These are phyloP conservation scores for Nothophytophthora sp. DNA, from an alignment of 352 stramenopile genomes.

Conservation along the genomic window DNA sequence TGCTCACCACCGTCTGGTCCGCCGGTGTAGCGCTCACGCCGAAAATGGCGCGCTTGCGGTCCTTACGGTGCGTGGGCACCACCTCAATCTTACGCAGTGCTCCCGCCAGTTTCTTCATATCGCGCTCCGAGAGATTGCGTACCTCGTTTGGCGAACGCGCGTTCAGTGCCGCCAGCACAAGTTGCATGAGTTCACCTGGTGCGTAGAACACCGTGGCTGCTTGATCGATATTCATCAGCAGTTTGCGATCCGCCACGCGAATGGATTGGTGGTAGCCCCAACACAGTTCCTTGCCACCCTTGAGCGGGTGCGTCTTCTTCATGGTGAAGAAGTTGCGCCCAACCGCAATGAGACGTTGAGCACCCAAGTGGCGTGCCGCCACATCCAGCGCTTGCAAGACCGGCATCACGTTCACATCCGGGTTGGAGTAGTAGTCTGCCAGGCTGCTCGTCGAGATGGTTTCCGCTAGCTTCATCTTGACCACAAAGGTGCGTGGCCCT, in stretches of 20 bases:
- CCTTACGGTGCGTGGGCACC: slow-evolving; percentile 53
- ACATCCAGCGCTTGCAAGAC: slow-evolving; percentile 69
- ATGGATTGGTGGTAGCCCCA: slow-evolving; percentile 77
- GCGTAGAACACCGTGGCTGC: slow-evolving; percentile 69
- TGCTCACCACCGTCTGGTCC: slow-evolving; percentile 41
- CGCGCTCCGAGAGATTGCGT: slow-evolving; percentile 35
- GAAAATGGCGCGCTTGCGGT: slow-evolving; percentile 53
- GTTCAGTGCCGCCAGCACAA: slow-evolving; percentile 41
- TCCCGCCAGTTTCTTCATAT: slow-evolving; percentile 31
- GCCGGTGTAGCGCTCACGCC: slow-evolving; percentile 40
- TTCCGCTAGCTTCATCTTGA: slow-evolving; percentile 65
- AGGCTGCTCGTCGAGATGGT: slow-evolving; percentile 47
- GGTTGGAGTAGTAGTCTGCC: slow-evolving; percentile 42
- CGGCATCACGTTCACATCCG: slow-evolving; percentile 52
- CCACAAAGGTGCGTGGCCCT: slow-evolving; percentile 49
- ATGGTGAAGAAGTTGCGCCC: slow-evolving; percentile 75
- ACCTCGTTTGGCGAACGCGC: slow-evolving; percentile 29
- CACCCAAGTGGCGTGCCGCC: slow-evolving; percentile 50
- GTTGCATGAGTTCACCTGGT: slow-evolving; percentile 40
- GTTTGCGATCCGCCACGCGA: slow-evolving; percentile 43
- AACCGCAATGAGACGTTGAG: slow-evolving; percentile 52
- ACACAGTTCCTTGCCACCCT: slow-evolving; percentile 62
- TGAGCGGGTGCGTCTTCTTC: slow-evolving; percentile 55
- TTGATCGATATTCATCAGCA: slow-evolving; percentile 73
- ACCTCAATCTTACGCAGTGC: slow-evolving; percentile 52